phyloP scores from a whole-genome alignment of 176 grass and related monocot species.

The Elaeis guineensis region DNA sequence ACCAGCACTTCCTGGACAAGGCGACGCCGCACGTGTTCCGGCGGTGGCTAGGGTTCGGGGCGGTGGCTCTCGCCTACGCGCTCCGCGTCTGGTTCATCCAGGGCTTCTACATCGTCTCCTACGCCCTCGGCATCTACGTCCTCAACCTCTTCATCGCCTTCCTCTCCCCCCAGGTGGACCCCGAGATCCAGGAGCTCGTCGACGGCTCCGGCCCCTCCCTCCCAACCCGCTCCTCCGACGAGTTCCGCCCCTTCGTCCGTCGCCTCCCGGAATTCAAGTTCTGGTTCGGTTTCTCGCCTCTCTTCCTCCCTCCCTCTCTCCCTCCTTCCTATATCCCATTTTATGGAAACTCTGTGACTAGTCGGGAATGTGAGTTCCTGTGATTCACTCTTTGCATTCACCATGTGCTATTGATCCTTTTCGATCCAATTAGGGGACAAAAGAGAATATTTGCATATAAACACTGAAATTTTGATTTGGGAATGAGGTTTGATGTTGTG shows the following conservation, averaged over 20 bases:
- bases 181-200: slow-evolving; percentile 42
- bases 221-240: slow-evolving; percentile 57
- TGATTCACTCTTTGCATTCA: no score
- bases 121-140: slow-evolving; percentile 69
- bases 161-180: slow-evolving; percentile 75
- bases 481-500: no score
- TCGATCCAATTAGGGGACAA: no score
- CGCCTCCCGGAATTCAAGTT: slow-evolving; percentile 88
- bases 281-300: slow-evolving; percentile 25
- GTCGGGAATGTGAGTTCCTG: no score
- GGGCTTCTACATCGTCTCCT: slow-evolving; percentile 75
- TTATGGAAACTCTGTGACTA: no score
- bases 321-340: no score
- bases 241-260: slow-evolving; percentile 75
- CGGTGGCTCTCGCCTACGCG: slow-evolving; percentile 33
- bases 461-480: no score
- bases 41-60: slow-evolving; percentile 50
- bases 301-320: background rate
- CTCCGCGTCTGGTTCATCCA: slow-evolving; percentile 58
- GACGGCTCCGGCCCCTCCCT: slow-evolving; percentile 34
- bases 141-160: slow-evolving; percentile 73
- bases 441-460: no score
- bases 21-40: slow-evolving; percentile 52
- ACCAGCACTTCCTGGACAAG: slow-evolving; percentile 71
- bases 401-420: no score